Evolutionary conservation across 2,329 filamentous ascomycete genomes (phyloP).

Genomic region (Pseudogymnoascus destructans): DNA sequence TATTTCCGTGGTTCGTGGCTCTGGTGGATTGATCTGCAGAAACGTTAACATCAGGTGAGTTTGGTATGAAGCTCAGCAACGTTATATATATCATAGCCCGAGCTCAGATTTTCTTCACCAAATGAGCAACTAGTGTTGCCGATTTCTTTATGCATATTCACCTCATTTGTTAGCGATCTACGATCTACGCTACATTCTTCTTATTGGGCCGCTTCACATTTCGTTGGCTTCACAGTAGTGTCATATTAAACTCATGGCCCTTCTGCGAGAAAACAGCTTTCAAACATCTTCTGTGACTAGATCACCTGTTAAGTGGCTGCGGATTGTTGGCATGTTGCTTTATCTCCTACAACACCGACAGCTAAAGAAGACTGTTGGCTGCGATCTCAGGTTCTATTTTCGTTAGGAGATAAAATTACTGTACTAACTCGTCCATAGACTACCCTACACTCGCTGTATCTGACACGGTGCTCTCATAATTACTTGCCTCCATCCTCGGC

Average conservation of each 20-base stretch:
- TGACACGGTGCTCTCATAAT: not conserved
- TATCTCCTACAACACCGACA: not conserved
- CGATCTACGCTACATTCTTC: not conserved
- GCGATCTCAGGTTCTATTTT: not conserved
- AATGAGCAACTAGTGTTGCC: not conserved
- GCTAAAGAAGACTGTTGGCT: not conserved
- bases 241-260: not conserved
- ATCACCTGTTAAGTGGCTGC: not conserved
- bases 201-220: not conserved
- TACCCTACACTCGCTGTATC: not conserved
- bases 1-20: not conserved
- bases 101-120: not conserved
- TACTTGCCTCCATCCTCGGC: not conserved
- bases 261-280: not conserved
- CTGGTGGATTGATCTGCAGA: not conserved
- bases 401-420: not conserved
- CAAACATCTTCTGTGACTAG: not conserved
- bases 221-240: not conserved
- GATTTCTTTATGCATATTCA: not conserved
- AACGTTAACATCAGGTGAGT: not conserved
- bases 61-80: not conserved
- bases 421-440: not conserved
- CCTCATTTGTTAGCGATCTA: not conserved
- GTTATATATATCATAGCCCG: not conserved
- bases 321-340: not conserved